Evolutionary conservation across 768 basidiomycete species (phyloP).

Genomic region (Hypsizygus marmoreus): DNA sequence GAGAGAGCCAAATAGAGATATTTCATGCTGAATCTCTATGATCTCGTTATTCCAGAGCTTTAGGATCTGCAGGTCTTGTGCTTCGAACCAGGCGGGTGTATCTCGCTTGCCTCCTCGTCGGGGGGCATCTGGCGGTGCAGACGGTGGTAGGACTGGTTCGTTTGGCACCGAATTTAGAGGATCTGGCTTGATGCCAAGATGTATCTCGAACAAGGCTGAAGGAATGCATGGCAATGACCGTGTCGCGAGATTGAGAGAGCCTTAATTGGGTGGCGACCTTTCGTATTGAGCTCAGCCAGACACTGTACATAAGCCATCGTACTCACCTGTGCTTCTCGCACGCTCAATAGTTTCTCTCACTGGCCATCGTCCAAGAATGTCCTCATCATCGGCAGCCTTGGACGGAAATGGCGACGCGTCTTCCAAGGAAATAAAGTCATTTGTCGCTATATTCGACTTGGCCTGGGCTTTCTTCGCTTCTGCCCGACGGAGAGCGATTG

Average conservation of each 20-base stretch:
- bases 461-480: constrained; percentile 67
- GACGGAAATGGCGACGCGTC: constrained; percentile 45
- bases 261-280: constrained; percentile 48
- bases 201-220: constrained; percentile 77
- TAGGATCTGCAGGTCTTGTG: constrained; percentile 72
- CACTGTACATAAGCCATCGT: constrained; percentile 20
- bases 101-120: constrained; percentile 44
- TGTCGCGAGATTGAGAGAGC: constrained; percentile 73
- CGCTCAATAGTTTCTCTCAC: constrained; percentile 77
- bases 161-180: constrained; percentile 64
- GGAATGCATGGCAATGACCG: constrained; percentile 75
- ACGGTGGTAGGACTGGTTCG: constrained; percentile 53
- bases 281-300: constrained; percentile 47
- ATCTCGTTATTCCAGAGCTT: constrained; percentile 86
- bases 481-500: constrained; percentile 76
- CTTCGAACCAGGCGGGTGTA: constrained; percentile 77
- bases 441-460: constrained; percentile 27
- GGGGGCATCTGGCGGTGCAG: constrained; percentile 33
- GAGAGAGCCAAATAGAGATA: constrained; percentile 81
- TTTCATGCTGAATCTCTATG: constrained; percentile 76
- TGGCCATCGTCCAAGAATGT: constrained; percentile 65
- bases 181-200: constrained; percentile 74
- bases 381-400: constrained; percentile 45
- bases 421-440: constrained; percentile 45
- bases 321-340: constrained; percentile 74